Base-by-base conservation (phyloP, 2,329 filamentous ascomycete species). In the Xylariaceae sp. region DNA sequence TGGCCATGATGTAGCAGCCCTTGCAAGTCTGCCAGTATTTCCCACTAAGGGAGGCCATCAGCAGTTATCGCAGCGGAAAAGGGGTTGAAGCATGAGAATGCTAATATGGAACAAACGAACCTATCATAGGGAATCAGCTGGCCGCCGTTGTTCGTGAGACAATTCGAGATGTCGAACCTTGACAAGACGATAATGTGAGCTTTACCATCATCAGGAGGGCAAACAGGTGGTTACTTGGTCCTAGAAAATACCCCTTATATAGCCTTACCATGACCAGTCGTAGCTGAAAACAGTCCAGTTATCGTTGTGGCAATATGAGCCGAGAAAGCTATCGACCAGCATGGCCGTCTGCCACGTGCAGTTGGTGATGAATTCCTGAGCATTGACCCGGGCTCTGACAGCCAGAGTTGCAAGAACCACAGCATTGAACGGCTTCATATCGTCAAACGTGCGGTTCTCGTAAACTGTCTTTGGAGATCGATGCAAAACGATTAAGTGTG, bases 281-380 rank as follows among this genome's bases (percentile, higher is more conserved):
- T 76, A 77, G 18, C 67, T 71, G 57, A 68, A 76, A 4, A 67
- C 48, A 1, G 61, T 67, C 61, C 66, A 69, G 62, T 76, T 63
- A 49, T 73, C 62, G 54, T 75, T 74, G 59, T 74, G 72, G 68
- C 75, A 77, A 64, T 75, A 77, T 64, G 75, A 68, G 37, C 74
- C 74, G 1, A 77, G 71, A 57, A 65, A 72, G 58, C 64, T 67
- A 44, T 67, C 68, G 6, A 66, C 65, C 39, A 77, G 62, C 48
- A 71, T 63, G 47, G 70, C 70, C 2, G 71, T 73, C 53, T 71
- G 66, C 66, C 72, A 73, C n/a, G 71, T 73, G 61, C 75, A 77
- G 56, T 70, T 72, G 35, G 57, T 56, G 55, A 73, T 55, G 58
- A 76, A 73, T 37, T 67, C 69, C 60, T 72, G 71, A 9, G 69